A percentile compares a stretch with the other conserved stretches of the same genome.
Evolutionary conservation across 1,284 basidiomycete genomes (phyloP).

Genomic region (Acaromyces ingoldii): DNA sequence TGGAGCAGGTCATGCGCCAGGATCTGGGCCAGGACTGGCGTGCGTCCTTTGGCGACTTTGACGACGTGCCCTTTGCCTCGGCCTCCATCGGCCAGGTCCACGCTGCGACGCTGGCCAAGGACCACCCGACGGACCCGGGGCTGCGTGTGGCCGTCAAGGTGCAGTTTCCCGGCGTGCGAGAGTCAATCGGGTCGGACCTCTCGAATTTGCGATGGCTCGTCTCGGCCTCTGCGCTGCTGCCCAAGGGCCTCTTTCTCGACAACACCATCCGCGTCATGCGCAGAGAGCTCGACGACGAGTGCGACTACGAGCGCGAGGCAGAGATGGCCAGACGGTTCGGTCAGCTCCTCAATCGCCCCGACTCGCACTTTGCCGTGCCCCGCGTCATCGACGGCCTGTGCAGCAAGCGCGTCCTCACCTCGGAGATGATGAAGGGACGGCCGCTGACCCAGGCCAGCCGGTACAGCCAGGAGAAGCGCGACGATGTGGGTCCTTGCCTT

Average conservation of each 20-base stretch:
- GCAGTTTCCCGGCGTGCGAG: constrained; percentile 86
- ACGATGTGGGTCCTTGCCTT: constrained; percentile 64
- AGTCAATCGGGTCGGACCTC: constrained; percentile 81
- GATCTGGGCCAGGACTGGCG: constrained; percentile 76
- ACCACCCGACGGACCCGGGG: constrained; percentile 27
- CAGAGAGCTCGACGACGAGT: constrained; percentile 88
- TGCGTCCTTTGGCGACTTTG: constrained; percentile 68
- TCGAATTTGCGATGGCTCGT: constrained; percentile 79
- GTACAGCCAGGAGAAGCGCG: constrained; percentile 64
- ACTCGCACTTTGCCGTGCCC: constrained; percentile 69
- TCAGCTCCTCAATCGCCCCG: constrained; percentile 16
- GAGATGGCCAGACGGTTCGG: constrained; percentile 65
- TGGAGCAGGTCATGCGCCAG: constrained; percentile 73
- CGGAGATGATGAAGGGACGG: constrained; percentile 76
- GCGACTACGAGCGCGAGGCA: constrained; percentile 86
- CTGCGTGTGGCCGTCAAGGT: constrained; percentile 76
- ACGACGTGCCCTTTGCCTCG: constrained; percentile 83
- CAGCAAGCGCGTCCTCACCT: constrained; percentile 77
- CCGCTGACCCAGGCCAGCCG: constrained; percentile 66
- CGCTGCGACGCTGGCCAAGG: constrained; percentile 60
- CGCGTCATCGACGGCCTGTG: constrained; percentile 72
- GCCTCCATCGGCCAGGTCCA: constrained; percentile 98
- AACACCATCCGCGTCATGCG: constrained; percentile 83
- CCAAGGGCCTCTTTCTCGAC: constrained; percentile 71
- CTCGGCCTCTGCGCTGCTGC: constrained; percentile 72